A percentile compares a stretch with the other conserved stretches of the same genome.
phyloP scores from a whole-genome alignment of 2,329 filamentous ascomycete genomes.

The Rhynchosporium graminicola region DNA sequence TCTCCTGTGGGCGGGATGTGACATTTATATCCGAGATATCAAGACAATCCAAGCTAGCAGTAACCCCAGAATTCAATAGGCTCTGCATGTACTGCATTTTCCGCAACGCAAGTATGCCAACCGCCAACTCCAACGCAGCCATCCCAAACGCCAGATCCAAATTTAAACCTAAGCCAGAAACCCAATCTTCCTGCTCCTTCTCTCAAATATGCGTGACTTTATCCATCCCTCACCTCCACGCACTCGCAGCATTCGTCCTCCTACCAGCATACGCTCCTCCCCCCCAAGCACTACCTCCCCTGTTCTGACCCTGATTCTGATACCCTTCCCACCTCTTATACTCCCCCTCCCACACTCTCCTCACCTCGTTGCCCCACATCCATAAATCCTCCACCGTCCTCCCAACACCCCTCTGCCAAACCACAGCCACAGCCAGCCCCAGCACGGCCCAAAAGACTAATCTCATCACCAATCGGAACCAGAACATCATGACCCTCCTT shows the following conservation, averaged over 20 bases:
- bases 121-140: neutral
- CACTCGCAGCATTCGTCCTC: slow-evolving; percentile 31
- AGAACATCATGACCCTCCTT: slow-evolving; percentile 72
- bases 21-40: neutral
- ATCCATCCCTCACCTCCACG: slow-evolving; percentile 26
- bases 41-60: neutral
- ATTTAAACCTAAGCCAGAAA: neutral
- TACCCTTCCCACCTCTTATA: slow-evolving; percentile 57
- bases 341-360: slow-evolving; percentile 57
- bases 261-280: slow-evolving; percentile 26
- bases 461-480: slow-evolving; percentile 66
- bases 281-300: slow-evolving; percentile 13
- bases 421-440: slow-evolving; percentile 53
- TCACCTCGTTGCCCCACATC: slow-evolving; percentile 51
- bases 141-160: neutral
- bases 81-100: neutral
- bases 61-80: neutral
- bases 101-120: slow-evolving; percentile 18
- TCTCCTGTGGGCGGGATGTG: neutral
- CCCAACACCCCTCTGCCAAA: slow-evolving; percentile 67
- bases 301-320: slow-evolving; percentile 41
- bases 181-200: neutral
- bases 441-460: slow-evolving; percentile 66
- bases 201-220: slow-evolving; percentile 15
- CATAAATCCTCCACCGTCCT: slow-evolving; percentile 63